A percentile compares a stretch with the other conserved stretches of the same genome.
phyloP scores from a whole-genome alignment of 106 monocot genomes.

The Platanthera guangdongensis region DNA sequence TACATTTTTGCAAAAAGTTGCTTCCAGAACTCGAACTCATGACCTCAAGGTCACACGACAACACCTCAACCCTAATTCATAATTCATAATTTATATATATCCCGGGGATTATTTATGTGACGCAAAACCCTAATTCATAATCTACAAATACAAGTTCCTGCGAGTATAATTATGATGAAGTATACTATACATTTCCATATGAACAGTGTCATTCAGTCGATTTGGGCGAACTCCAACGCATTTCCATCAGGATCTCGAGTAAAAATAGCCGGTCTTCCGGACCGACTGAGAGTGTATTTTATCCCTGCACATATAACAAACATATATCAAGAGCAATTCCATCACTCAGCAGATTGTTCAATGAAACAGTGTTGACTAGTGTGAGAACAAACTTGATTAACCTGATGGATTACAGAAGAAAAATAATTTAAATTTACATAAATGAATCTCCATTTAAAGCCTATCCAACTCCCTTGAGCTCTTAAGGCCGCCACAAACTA shows the following conservation, averaged over 20 bases:
- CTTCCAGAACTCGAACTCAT: no score
- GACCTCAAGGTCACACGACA: no score
- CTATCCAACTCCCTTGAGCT: no score
- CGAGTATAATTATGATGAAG: neutral
- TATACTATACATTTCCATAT: neutral
- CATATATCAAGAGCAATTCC: neutral
- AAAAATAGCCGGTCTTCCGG: conserved; percentile 89
- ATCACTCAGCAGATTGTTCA: neutral
- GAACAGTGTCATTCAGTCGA: conserved; percentile 29
- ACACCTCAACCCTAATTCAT: no score
- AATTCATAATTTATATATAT: no score
- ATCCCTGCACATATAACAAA: conserved; percentile 44
- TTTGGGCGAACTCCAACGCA: conserved; percentile 85
- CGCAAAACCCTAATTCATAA: no score
- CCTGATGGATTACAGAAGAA: neutral
- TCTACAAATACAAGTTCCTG: neutral
- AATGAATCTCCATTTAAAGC: no score
- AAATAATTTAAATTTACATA: neutral
- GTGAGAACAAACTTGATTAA: neutral
- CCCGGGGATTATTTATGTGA: no score
- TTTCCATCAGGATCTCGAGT: conserved; percentile 89
- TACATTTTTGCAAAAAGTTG: no score
- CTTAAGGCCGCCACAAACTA: no score
- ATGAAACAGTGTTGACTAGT: neutral
- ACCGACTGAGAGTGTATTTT: conserved; percentile 73